Percentiles rank a stretch among this genome's conserved stretches.
These are phyloP conservation scores for Silene uniflora DNA, from an alignment of 148 eudicot species.

Conservation along the genomic window DNA sequence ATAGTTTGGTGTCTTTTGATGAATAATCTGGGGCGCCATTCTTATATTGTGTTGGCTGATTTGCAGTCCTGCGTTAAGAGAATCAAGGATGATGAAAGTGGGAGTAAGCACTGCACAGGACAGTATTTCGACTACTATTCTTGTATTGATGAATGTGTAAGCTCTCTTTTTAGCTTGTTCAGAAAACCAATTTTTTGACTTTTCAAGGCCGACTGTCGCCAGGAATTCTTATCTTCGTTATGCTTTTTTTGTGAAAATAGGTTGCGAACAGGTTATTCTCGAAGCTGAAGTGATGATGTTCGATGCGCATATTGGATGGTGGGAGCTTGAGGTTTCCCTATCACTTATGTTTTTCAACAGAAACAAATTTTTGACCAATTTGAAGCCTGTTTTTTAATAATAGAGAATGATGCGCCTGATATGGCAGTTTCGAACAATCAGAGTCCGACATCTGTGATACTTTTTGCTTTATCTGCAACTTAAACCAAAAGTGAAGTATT, in stretches of 20 bases:
- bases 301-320: not conserved
- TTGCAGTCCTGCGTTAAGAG: constrained; percentile 38
- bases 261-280: constrained; percentile 35
- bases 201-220: not conserved
- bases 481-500: not conserved
- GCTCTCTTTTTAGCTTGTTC: not conserved
- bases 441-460: not conserved
- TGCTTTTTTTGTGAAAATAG: constrained; percentile 22
- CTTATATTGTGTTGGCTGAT: not conserved
- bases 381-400: constrained; percentile 2
- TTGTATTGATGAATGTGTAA: constrained; percentile 38
- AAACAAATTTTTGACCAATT: not conserved
- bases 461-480: not conserved
- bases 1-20: not conserved
- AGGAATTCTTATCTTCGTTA: not conserved
- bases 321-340: not conserved
- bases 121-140: constrained; percentile 40
- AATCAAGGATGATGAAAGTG: constrained; percentile 34
- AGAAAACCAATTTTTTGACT: not conserved
- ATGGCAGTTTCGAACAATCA: not conserved
- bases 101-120: constrained; percentile 42
- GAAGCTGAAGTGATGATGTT: constrained; percentile 27
- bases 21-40: not conserved
- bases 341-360: not conserved
- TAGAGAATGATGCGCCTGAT: not conserved